Base-by-base conservation (phyloP, 2,329 filamentous ascomycete genomes). In the Fusarium sp. region DNA sequence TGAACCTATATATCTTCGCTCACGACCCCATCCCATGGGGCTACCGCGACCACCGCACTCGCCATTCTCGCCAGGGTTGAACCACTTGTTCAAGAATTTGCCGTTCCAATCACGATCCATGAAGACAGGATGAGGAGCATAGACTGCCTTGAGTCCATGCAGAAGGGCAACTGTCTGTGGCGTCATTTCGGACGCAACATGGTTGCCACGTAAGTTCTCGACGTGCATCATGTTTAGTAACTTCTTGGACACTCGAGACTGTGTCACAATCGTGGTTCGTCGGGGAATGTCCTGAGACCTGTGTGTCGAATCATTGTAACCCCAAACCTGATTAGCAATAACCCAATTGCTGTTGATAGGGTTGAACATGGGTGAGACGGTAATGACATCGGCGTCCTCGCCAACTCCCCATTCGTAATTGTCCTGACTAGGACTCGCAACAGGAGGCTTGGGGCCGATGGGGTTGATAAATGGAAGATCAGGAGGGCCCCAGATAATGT, bases 131-230 rank as follows among this genome's bases (percentile, higher is more conserved):
- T 93, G 91, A 10, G 91, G 91, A 10, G 87, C 90, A 70, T 89
- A 91, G 5, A 92, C 88, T 5, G 89, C 87, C 77, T 94, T 94
- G 44, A 93, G 80, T 6, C 91, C 91, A 72, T 95, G 90, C 61
- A 92, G 85, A 15, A 94, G 81, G 0, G 90, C 87, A 25, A 89
- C 85, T 0, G 89, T 89, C 52, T 90, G 88, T 1, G 90, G 87
- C 58, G 88, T 90, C 90, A 94, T 93, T 73, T 94, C 91, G 0
- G 90, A 91, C 55, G 89, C 90, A 69, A 93, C 87, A 71, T 92
- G 90, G 69, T 90, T 89, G 62, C 90, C 89, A 12, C 85, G 82
- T 62, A 89, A 80, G 49, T 91, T 91, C 74, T 93, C 91, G 31
- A 86, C 83, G 71, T 94, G 90, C 90, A 93, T 93, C 61, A 88